Evolutionary conservation across 768 basidiomycete species (phyloP).

Genomic region (Psilocybe cubensis): DNA sequence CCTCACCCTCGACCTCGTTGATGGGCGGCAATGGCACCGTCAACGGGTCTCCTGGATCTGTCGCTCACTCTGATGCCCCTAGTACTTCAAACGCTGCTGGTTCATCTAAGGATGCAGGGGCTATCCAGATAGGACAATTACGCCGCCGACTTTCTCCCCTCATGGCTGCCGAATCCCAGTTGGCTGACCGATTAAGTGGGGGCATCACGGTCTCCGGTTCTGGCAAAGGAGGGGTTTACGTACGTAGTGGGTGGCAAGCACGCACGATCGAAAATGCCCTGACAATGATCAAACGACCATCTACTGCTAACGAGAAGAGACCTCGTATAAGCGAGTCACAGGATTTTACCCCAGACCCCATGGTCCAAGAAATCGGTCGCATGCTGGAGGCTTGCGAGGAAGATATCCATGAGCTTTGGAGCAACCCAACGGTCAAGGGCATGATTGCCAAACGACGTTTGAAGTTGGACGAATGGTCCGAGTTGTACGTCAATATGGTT

Average conservation of each 20-base stretch:
- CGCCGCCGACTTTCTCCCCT: constrained; percentile 64
- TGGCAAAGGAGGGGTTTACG: constrained; percentile 76
- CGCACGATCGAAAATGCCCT: constrained; percentile 61
- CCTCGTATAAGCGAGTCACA: constrained; percentile 32
- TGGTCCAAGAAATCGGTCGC: constrained; percentile 63
- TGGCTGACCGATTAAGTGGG: constrained; percentile 76
- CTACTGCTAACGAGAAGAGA: constrained; percentile 35
- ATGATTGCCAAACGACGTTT: constrained; percentile 70
- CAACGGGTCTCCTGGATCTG: constrained; percentile 29
- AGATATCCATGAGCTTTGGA: constrained; percentile 77
- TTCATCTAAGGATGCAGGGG: constrained; percentile 29
- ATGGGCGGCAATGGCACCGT: constrained; percentile 23
- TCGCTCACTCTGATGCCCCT: constrained; percentile 29
- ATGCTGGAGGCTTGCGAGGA: constrained; percentile 61
- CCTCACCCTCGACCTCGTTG: constrained; percentile 43
- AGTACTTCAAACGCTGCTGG: constrained; percentile 29
- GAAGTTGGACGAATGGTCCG: constrained; percentile 86
- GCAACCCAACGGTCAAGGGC: constrained; percentile 68
- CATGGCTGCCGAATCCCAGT: constrained; percentile 59
- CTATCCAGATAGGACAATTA: constrained; percentile 54
- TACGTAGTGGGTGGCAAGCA: constrained; percentile 83
- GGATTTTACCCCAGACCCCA: constrained; percentile 48
- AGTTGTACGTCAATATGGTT: constrained; percentile 63
- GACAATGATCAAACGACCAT: constrained; percentile 37
- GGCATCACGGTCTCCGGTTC: constrained; percentile 74